Evolutionary conservation across 2,329 filamentous ascomycete species (phyloP).

Genomic region (Nothophaeocryptopus gaeumannii): DNA sequence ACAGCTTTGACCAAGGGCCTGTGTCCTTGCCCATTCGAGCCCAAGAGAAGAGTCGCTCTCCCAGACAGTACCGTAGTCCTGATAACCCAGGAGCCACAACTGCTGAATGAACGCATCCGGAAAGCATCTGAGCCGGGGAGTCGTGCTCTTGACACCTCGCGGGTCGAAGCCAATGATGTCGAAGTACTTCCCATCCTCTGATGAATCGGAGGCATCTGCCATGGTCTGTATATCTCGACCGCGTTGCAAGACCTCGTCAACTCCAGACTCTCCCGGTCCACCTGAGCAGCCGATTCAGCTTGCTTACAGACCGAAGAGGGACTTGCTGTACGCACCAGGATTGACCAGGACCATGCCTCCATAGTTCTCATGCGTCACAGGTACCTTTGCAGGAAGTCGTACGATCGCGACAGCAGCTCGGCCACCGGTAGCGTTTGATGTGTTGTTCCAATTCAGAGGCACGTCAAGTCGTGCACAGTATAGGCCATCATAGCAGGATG

Average conservation of each 20-base stretch:
- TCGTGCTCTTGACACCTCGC: conserved; percentile 39
- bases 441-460: conserved; percentile 47
- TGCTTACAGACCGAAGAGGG: too few relatives aligned
- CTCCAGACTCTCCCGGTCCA: conserved; percentile 44
- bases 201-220: conserved; percentile 16
- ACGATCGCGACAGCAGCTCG: conserved; percentile 41
- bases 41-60: conserved; percentile 2
- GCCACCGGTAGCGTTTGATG: conserved; percentile 22
- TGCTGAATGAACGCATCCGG: conserved; percentile 31
- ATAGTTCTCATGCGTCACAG: conserved; percentile 41
- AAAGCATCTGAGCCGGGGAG: conserved; percentile 38
- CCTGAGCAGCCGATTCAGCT: too few relatives aligned
- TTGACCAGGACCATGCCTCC: conserved; percentile 42
- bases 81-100: conserved; percentile 31
- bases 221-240: conserved; percentile 24
- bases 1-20: conserved; percentile 10
- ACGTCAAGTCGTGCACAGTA: conserved; percentile 51
- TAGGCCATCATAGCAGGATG: not conserved
- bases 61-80: conserved; percentile 24
- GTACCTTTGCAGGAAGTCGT: conserved; percentile 45
- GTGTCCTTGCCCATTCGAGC: conserved; percentile 7
- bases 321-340: conserved; percentile 31
- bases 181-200: conserved; percentile 36
- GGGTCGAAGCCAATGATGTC: conserved; percentile 49
- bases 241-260: conserved; percentile 29